phyloP scores from a whole-genome alignment of 306 rosid genomes.

The Crotalaria pallida region DNA sequence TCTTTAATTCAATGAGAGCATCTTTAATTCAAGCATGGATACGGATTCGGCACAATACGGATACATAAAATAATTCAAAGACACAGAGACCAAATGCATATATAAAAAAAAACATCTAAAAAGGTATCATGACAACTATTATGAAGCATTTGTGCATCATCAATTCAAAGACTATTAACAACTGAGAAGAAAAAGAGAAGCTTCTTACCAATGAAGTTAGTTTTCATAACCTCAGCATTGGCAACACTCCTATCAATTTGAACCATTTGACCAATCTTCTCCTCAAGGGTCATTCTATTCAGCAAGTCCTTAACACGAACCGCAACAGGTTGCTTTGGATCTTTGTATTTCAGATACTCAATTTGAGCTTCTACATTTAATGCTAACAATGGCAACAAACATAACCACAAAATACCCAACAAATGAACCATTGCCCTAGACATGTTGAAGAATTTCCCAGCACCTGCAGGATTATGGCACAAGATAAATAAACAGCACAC shows the following conservation, averaged over 20 bases:
- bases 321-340: conserved; percentile 51
- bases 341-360: conserved; percentile 68
- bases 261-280: conserved; percentile 96
- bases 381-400: conserved; percentile 44
- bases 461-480: conserved; percentile 30
- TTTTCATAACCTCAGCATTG: conserved; percentile 54
- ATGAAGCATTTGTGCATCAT: not conserved
- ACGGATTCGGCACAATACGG: too few relatives aligned
- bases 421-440: conserved; percentile 32
- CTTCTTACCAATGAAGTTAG: conserved; percentile 60
- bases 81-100: too few relatives aligned
- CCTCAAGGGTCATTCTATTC: conserved; percentile 74
- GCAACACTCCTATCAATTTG: conserved; percentile 96
- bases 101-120: too few relatives aligned
- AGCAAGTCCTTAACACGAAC: conserved; percentile 73
- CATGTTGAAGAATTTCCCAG: conserved; percentile 32
- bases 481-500: not conserved
- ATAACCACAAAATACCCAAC: conserved; percentile 43
- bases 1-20: too few relatives aligned
- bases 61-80: too few relatives aligned
- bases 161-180: not conserved
- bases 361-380: conserved; percentile 43
- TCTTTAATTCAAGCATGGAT: too few relatives aligned
- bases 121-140: too few relatives aligned
- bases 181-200: not conserved